phyloP scores from a whole-genome alignment of 2,329 filamentous ascomycete species.

The Pleoardoris graminearum region DNA sequence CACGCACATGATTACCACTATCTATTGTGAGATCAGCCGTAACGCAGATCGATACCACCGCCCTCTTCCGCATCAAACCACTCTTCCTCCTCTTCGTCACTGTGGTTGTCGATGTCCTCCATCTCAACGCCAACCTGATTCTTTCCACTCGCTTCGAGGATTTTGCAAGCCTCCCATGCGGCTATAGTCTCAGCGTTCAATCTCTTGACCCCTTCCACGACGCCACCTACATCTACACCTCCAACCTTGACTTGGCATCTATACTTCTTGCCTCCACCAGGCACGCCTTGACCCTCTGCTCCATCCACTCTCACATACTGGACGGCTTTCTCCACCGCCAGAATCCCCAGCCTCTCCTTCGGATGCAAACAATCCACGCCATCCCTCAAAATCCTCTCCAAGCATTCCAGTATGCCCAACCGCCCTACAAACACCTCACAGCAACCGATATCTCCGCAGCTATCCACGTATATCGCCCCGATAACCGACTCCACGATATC shows the following conservation, averaged over 20 bases:
- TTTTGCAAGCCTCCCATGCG: conserved; percentile 36
- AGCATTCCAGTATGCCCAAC: conserved; percentile 66
- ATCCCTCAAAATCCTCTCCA: conserved; percentile 63
- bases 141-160: conserved; percentile 22
- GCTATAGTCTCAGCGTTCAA: conserved; percentile 47
- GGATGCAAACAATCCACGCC: conserved; percentile 61
- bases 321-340: conserved; percentile 59
- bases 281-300: conserved; percentile 16
- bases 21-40: too few relatives aligned
- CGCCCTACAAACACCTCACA: conserved; percentile 65
- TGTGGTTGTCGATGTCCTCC: conserved; percentile 6
- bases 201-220: conserved; percentile 37
- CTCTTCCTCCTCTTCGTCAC: conserved; percentile 19
- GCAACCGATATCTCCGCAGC: conserved; percentile 47
- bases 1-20: too few relatives aligned
- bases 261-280: conserved; percentile 19
- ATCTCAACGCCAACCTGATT: background rate
- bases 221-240: conserved; percentile 35
- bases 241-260: conserved; percentile 43
- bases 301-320: conserved; percentile 52
- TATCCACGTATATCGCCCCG: conserved; percentile 84
- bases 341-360: conserved; percentile 68
- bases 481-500: conserved; percentile 81
- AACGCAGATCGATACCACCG: conserved; percentile 5
- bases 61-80: conserved; percentile 25